Base-by-base conservation (phyloP, 1,284 basidiomycete genomes). In the Termitomyces sp. region DNA sequence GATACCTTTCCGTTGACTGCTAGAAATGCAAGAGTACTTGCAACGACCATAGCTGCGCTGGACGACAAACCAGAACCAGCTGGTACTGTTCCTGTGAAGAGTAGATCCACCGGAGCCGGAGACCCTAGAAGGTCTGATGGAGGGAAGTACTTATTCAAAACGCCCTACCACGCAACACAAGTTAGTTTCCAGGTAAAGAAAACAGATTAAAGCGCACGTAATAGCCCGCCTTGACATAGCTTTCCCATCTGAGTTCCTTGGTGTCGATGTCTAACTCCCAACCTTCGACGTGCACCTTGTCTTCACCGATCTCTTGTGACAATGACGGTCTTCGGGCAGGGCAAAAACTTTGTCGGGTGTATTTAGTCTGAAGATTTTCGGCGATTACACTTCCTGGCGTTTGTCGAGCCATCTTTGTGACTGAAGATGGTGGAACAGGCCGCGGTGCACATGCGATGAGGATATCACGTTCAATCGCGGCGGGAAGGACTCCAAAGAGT, bases 11-110 rank as follows among this genome's bases (percentile, higher is more conserved):
- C 80, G 61, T 93, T 92, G 43, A 85, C 82, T 8, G 82, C 83
- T 31, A 94, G 73, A 64, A 92, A 90, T 0, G 86, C 80, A 36
- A 94, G 75, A 0, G 90, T 90, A 31, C 88, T 89, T 0, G 88
- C 85, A 13, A 93, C 90, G 33, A 92, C 89, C 81, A 94, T 88
- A 0, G 92, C 92, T 0, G 90, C 88, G 64, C 88, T 88, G n/a
- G 87, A 82, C 1, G 88, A 91, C 3, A 94, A 72, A 0, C 92
- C 92, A 3, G 88, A 88, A 0, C 90, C 92, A 2, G 88, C 80
- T 1, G 92, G 92, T 0, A 94, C 87, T 9, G 83, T 82, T 1
- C 92, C 92, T 3, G 83, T 82, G 21, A 92, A 81, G 4, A 92
- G 75, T 15, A 92, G 65, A 61, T 92, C 83, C 8, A 86, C 79